These are phyloP conservation scores for Naganishia vaughanmartiniae DNA, from an alignment of 768 basidiomycete genomes.

Conservation along the genomic window DNA sequence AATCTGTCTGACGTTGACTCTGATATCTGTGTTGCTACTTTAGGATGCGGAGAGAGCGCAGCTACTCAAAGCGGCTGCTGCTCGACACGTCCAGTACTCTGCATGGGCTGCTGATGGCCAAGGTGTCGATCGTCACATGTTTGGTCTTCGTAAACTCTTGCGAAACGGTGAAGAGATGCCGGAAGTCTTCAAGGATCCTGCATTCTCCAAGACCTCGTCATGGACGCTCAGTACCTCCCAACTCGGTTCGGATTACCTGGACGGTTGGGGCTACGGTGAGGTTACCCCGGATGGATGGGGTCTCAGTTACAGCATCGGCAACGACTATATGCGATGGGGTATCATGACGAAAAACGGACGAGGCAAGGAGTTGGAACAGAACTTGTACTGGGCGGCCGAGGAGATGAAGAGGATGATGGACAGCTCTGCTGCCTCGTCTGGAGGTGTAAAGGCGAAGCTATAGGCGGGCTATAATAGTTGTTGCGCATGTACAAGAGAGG, in stretches of 20 bases:
- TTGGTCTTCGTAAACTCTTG: slow-evolving; percentile 82
- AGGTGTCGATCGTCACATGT: slow-evolving; percentile 92
- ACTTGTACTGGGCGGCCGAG: slow-evolving; percentile 74
- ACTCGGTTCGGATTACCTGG: slow-evolving; percentile 72
- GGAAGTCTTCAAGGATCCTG: slow-evolving; percentile 69
- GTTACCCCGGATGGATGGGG: slow-evolving; percentile 92
- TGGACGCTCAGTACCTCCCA: slow-evolving; percentile 95
- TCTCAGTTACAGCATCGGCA: slow-evolving; percentile 82
- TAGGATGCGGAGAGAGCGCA: slow-evolving; percentile 62
- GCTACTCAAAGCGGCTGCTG: slow-evolving; percentile 71
- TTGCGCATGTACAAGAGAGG: neutral
- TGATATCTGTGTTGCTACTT: neutral
- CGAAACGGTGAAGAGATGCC: slow-evolving; percentile 70
- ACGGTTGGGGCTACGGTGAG: slow-evolving; percentile 78
- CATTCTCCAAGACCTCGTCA: slow-evolving; percentile 68
- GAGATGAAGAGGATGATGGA: slow-evolving; percentile 76
- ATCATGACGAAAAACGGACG: slow-evolving; percentile 73
- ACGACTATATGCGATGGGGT: slow-evolving; percentile 81
- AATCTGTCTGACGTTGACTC: neutral
- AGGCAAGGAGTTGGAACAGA: slow-evolving; percentile 68
- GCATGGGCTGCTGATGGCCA: slow-evolving; percentile 89
- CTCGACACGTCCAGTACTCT: slow-evolving; percentile 81
- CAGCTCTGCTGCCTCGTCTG: slow-evolving; percentile 57
- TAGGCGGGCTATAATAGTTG: slow-evolving; percentile 11
- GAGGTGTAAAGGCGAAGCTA: slow-evolving; percentile 45